Conservation (phyloP, 306 rosid genomes). For the Quercus aquifolioides region DNA sequence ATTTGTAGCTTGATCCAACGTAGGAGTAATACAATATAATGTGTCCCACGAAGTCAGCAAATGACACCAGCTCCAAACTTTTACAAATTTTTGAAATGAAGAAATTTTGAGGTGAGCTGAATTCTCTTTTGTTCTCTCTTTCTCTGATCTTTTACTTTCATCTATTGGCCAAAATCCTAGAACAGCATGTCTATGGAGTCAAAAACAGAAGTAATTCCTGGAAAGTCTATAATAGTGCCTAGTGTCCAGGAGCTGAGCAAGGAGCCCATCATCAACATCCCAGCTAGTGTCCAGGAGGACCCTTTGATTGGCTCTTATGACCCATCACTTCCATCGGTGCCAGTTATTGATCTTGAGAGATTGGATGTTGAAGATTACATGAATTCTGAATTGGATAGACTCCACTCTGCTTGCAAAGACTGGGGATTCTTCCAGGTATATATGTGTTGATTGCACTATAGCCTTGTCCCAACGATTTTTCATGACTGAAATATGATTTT, state of each 20-base stretch:
- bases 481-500: too few relatives aligned
- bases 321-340: conserved; percentile 2
- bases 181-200: conserved; percentile 2
- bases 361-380: not conserved
- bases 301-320: not conserved
- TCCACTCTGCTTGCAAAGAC: conserved; percentile 26
- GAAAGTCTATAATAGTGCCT: conserved; percentile 33
- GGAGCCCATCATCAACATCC: conserved; percentile 7
- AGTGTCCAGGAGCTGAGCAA: conserved; percentile 36
- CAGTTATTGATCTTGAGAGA: conserved; percentile 21
- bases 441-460: too few relatives aligned
- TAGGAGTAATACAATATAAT: too few relatives aligned
- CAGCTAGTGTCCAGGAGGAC: conserved; percentile 12
- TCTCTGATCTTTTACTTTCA: too few relatives aligned
- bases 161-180: too few relatives aligned
- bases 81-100: too few relatives aligned
- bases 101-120: too few relatives aligned
- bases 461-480: too few relatives aligned
- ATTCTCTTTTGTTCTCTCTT: too few relatives aligned
- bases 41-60: too few relatives aligned
- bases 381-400: conserved; percentile 14
- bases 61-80: too few relatives aligned
- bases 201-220: conserved; percentile 13
- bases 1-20: too few relatives aligned
- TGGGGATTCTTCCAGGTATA: conserved; percentile 44